Percentiles rank a stretch among this genome's conserved stretches.
Conservation (phyloP, 805 yeast genomes). For the Sugiyamaella marilandica region DNA sequence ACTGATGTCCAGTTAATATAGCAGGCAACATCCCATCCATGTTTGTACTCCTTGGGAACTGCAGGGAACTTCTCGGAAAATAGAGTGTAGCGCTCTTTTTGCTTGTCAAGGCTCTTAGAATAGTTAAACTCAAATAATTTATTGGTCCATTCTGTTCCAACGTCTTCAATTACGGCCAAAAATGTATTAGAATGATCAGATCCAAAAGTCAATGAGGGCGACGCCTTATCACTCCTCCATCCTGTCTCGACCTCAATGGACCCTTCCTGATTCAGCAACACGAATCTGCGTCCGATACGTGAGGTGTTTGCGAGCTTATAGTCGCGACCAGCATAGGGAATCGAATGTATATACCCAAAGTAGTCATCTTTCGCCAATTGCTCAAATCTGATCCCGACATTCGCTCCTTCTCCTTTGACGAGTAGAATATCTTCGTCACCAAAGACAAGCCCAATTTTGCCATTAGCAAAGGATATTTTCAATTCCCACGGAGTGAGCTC, state of each 20-base stretch:
- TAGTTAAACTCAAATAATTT: conserved; percentile 1
- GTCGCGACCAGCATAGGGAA: conserved; percentile 5
- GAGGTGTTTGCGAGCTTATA: conserved; percentile 2
- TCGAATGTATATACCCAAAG: conserved; percentile 2
- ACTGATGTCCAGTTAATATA: conserved; percentile 2
- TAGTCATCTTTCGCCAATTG: not conserved
- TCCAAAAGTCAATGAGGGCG: conserved; percentile 3
- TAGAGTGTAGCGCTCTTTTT: not conserved
- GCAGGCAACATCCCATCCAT: conserved; percentile 1
- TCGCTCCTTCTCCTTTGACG: not conserved
- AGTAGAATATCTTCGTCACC: not conserved
- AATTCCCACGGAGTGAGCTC: conserved; percentile 8
- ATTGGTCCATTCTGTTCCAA: conserved; percentile 2
- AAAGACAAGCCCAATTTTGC: conserved; percentile 1
- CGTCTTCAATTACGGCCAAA: conserved; percentile 5
- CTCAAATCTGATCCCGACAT: conserved; percentile 2
- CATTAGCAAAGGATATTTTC: not conserved
- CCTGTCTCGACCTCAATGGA: conserved; percentile 5
- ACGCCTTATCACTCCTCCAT: not conserved
- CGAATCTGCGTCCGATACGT: conserved; percentile 1
- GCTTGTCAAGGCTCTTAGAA: not conserved
- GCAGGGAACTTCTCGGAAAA: conserved; percentile 3
- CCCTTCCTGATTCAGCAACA: conserved; percentile 2
- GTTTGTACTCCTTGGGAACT: not conserved
- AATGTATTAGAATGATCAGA: not conserved